Evolutionary conservation across 352 stramenopile genomes (phyloP).

Genomic region (Phytophthora sansomeana): DNA sequence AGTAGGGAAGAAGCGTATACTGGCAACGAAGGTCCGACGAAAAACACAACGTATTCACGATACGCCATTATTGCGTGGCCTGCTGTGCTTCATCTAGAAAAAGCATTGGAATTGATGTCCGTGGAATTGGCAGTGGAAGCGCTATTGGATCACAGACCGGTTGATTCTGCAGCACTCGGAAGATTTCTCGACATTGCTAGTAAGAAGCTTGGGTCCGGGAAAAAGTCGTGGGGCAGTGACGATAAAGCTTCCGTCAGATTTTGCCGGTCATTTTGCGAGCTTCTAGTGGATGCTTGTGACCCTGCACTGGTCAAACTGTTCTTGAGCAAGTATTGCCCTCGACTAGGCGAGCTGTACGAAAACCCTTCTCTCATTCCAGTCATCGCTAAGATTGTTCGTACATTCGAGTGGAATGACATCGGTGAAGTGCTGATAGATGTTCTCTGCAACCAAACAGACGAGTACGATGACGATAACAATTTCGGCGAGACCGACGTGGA

Average conservation of each 20-base stretch:
- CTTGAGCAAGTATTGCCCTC: constrained; percentile 10
- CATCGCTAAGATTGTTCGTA: neutral
- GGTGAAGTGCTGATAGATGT: constrained; percentile 6
- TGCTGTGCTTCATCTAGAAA: neutral
- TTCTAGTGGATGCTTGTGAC: constrained; percentile 25
- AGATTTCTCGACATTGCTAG: constrained; percentile 9
- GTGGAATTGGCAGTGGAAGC: constrained; percentile 8
- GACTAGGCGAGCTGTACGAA: constrained; percentile 2
- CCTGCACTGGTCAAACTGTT: constrained; percentile 10
- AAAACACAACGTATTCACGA: constrained; percentile 25
- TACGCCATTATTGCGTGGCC: constrained; percentile 28
- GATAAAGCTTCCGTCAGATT: constrained; percentile 15
- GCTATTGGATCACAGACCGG: neutral
- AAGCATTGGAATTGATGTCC: constrained; percentile 14
- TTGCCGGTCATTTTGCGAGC: constrained; percentile 14
- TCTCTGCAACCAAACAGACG: constrained; percentile 5
- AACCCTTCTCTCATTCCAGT: neutral
- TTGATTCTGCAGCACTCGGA: constrained; percentile 5
- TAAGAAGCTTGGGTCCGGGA: neutral
- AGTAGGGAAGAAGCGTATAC: constrained; percentile 10
- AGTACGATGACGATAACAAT: neutral
- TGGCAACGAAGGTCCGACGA: constrained; percentile 16
- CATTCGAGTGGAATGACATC: constrained; percentile 19
- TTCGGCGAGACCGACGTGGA: constrained; percentile 6
- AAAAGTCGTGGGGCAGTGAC: neutral